Base-by-base conservation (phyloP, 2,329 filamentous ascomycete species). In the Sporothrix pseudoabietina region DNA sequence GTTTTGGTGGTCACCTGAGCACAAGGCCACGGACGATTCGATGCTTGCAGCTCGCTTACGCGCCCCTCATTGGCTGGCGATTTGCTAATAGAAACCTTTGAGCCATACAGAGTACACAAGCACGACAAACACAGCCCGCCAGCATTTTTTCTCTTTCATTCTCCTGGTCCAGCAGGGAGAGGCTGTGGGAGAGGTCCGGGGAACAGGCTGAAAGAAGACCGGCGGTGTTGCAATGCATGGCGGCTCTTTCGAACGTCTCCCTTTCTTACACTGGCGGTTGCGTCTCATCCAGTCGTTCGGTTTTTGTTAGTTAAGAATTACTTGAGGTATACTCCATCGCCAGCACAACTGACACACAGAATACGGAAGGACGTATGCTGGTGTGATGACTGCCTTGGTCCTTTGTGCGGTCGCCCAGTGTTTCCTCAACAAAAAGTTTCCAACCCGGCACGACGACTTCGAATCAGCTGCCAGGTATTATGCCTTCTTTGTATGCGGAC, bases 261-360 rank as follows among this genome's bases (percentile, higher is more conserved):
- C 71, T 71, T 52, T 39, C 57, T 63, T 14, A 41, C 52, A 35
- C 54, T 49, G 55, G 70, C 47, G 44, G 57, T 44, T 32, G 70
- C 71, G 71, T 55, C 59, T 63, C 69, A 44, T 66, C 70, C 75
- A 76, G 71, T 75, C 75, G 69, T 73, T 61, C 69, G 44, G 73
- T 76, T 75, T 69, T n/a, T 75, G 73, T 76, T 76, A 76, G 73
- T 73, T 54, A 75, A 74, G 14, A 54, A 74, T 75, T 74, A 74
- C 75, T 73, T 74, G 44, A 74, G 19, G 30, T 74, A 74, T 74
- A 74, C 75, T 73, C 73, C 26, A 72, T 70, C 47, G 54, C 1
- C 44, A 55, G 69, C 47, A 35, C 57, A 35, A 55, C 8, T 63
- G 55, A 63, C 54, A 54, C 69, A 54, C 57, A 5, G 26, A 32